Conservation (phyloP, 371 early-diverging fungal genomes). For the Mucor piriformis region DNA sequence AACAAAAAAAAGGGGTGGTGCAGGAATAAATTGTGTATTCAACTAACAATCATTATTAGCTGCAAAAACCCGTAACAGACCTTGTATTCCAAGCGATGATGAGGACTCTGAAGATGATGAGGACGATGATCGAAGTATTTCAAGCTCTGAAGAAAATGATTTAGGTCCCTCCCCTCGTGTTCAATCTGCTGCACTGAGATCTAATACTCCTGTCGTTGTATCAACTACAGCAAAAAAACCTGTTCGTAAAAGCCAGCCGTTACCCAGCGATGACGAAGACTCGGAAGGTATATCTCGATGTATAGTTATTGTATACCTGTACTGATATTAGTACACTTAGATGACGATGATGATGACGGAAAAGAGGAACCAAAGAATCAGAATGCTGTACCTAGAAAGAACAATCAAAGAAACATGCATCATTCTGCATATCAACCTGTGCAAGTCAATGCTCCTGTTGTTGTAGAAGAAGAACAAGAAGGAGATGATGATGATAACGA, state of each 20-base stretch:
- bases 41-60: neutral
- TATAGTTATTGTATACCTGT: neutral
- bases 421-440: neutral
- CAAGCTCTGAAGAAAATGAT: neutral
- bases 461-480: conserved; percentile 3
- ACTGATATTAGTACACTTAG: neutral
- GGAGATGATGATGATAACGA: conserved; percentile 16
- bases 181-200: conserved; percentile 5
- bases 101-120: conserved; percentile 44
- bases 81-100: conserved; percentile 50
- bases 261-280: conserved; percentile 48
- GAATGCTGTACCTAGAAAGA: neutral
- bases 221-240: conserved; percentile 2
- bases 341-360: conserved; percentile 3
- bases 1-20: neutral
- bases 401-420: conserved; percentile 1
- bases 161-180: neutral
- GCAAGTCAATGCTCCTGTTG: neutral
- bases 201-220: neutral
- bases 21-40: neutral
- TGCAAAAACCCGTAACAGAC: conserved; percentile 33
- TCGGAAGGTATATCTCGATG: neutral
- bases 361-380: neutral
- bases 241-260: conserved; percentile 13
- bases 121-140: conserved; percentile 3